Base-by-base conservation (phyloP, 257 asterid species). In the Leptodermis oblonga region DNA sequence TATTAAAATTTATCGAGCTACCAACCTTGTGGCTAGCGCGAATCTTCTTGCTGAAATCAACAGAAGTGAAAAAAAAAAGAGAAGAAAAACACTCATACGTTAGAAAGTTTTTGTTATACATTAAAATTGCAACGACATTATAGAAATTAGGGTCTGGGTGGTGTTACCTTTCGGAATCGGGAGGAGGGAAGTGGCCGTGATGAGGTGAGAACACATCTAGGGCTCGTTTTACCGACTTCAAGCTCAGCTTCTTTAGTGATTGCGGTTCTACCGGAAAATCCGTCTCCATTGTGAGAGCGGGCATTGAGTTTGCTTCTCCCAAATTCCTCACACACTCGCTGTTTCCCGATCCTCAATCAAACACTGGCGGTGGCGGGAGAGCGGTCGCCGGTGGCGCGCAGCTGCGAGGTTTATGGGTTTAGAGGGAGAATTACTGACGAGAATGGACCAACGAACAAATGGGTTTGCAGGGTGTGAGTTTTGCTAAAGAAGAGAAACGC, bases 171-270 rank as follows among this genome's bases (percentile, higher is more conserved):
- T 85, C 88, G 10, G 86, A 75, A 52, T 94, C 97, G 54, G 92
- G 85, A 41, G 96, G 88, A 60, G 97, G 95, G 39, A 87, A 79
- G 45, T 87, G 88, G 5, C 82, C 89, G 69, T 87, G 96, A 5
- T 76, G 71, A 39, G 97, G 97, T n/a, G 99, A 86, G 81, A 94
- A 94, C 15, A 87, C 76, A 86, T 94, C 99, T 53, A 94, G 99
- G 14, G 99, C 79, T 22, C 97, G 85, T 85, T 91, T 94, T 53
- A 85, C 53, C 55, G 95, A 94, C 72, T 91, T 94, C 82, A 82
- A 89, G 76, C 90, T 86, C 20, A 94, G 89, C 79, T 89, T 94
- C 92, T 89, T 94, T 45, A 91, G 65, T 17, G 97, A 94, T 64
- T 94, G 99, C 18, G 99, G 99, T 81, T 94, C 99, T 28, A 94